Evolutionary conservation across 139 green algal species (phyloP).

Genomic region (Desmodesmus armatus): DNA sequence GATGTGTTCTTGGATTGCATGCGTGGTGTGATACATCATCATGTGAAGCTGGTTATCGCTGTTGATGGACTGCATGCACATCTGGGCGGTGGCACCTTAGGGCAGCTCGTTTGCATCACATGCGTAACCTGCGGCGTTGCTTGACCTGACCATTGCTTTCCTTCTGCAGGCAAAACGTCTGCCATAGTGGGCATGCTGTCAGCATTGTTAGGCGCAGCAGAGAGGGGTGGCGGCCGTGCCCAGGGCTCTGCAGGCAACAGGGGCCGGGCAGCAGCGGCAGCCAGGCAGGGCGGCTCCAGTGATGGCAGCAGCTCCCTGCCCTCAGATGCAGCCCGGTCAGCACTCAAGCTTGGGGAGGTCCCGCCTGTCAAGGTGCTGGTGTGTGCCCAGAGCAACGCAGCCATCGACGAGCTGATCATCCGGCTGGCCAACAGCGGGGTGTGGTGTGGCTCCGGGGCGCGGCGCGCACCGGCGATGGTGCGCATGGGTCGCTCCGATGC

Average conservation of each 20-base stretch:
- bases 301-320: background rate
- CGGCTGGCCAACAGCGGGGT: conserved; percentile 64
- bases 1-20: too few species aligned
- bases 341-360: conserved; percentile 21
- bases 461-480: conserved; percentile 51
- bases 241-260: background rate
- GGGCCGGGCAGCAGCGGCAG: conserved; percentile 6
- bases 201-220: conserved; percentile 51
- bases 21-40: too few species aligned
- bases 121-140: too few species aligned
- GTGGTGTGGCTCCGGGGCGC: conserved; percentile 45
- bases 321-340: background rate
- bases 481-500: conserved; percentile 52
- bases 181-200: conserved; percentile 73
- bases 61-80: too few species aligned
- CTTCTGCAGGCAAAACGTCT: conserved; percentile 5
- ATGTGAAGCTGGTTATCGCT: too few species aligned
- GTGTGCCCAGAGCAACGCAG: conserved; percentile 83
- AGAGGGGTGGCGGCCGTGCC: background rate
- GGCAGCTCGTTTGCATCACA: too few species aligned
- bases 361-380: conserved; percentile 71
- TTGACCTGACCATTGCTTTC: too few species aligned
- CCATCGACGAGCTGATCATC: conserved; percentile 78
- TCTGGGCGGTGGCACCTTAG: too few species aligned
- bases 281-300: background rate